Base-by-base conservation (phyloP, 257 asterid species). In the Marsdenia floribunda region DNA sequence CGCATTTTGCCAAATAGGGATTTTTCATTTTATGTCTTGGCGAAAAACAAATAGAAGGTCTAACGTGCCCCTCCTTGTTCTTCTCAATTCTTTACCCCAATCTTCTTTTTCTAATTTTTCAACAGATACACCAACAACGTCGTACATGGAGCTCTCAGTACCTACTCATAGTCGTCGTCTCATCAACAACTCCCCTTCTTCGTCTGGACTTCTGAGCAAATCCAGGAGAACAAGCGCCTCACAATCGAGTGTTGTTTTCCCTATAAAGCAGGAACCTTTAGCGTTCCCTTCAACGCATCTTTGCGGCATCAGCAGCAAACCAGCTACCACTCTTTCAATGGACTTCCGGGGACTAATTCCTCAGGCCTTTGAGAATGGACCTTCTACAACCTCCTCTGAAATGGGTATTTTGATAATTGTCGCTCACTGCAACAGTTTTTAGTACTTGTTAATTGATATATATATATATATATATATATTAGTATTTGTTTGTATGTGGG, bases 61-160 rank as follows among this genome's bases (percentile, higher is more conserved):
- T 6, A 42, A 42, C 47, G 7, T 42, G 47, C 47, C 47, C 54
- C 54, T 49, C 2, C 54, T 14, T 53, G n/a, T 16, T 21, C 33
- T 44, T 1, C 3, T 12, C 40, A 0, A 12, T 69, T 19, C 29
- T 8, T 18, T 22, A 3, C 6, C 42, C 68, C n/a, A n/a, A n/a
- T 3, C 1, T 47, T 3, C 3, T 35, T 13, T 7, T 38, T 37
- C 13, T 40, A 2, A 38, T 40, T 24, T 21, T 15, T 22, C 4
- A 26, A 26, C 42, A 2, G 58, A 69, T 16, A 7, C 29, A 8
- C 2, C 11, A 16, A 38, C n/a, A 3, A 6, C 14, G 24, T 44
- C 21, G n/a, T 40, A 35, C 4, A 90, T 90, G 98, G 96, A 81
- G 84, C 87, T 82, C 70, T 86, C 88, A 13, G 47, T 82, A 73